Base-by-base conservation (phyloP, 257 asterid genomes). In the Petunia axillaris region DNA sequence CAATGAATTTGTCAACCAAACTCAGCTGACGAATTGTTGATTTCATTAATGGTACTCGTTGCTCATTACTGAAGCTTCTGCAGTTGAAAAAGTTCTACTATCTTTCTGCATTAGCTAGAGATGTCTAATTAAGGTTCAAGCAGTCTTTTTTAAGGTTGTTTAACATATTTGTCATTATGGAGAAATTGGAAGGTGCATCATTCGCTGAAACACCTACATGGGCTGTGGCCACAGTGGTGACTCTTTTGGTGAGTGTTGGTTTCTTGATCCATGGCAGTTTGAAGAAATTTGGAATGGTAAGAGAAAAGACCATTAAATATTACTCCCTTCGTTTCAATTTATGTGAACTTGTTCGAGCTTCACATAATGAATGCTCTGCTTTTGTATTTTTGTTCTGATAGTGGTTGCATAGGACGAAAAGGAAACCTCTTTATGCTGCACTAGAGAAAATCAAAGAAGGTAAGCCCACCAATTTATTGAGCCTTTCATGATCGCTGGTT, bases 361-460 rank as follows among this genome's bases (percentile, higher is more conserved):
- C 6, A n/a, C 14, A 43, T 6, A 46, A 50, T 40, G 79, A 50
- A 35, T 67, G 81, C 76, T 79, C 38, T 70, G 37, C 37, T 53
- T 78, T 46, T 67, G 82, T 66, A 15, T 38, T 80, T 25, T 78
- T 85, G 44, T 82, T 37, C 14, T 68, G 86, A 57, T 76, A 95
- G 99, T 95, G 98, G 97, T 78, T 95, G 89, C 93, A 89, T 75
- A 85, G 81, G 88, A 93, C 96, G 66, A 93, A 89, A 80, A 87
- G 98, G 91, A 89, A 92, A 82, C 95, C 92, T 74, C 96, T 95
- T 78, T 85, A 90, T 82, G 90, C 96, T 39, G 96, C 97, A 15
- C 80, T 95, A 83, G 91, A 92, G 82, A 95, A 92, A 88, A 92
- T 95, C 85, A 92, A 90, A 86, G 98, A 95, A 84, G 99, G 99